Evolutionary conservation across 208 protist genomes (phyloP), one percentile per base, ranked within the genome.

Genomic region (Leishmania tropica): DNA sequence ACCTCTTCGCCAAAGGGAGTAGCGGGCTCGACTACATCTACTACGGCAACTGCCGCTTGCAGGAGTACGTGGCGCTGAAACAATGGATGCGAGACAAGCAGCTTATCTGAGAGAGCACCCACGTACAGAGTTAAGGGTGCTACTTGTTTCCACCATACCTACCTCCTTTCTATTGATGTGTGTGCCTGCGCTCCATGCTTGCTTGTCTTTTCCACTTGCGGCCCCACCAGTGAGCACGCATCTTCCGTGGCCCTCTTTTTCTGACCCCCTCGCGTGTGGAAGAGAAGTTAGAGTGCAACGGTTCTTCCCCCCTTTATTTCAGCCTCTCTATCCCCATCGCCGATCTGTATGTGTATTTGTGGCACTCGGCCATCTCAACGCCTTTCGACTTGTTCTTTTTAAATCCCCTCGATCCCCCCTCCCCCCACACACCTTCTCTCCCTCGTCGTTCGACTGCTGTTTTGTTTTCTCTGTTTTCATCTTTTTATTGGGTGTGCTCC

Each of bases 21-120:
- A 95, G 94, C 74, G 94, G 94, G 2, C 84, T 97, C 21, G 92
- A 97, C 74, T 97, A 97, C 87, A 83, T 96, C 64, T 84, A 76
- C 64, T 97, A 97, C 85, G 92, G 92, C 67, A 90, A 95, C 65
- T 92, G 90, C 75, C 89, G 94, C 24, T 83, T 97, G 74, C 86
- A 86, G 79, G 94, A 97, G 83, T 97, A 95, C 86, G 60, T 94
- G 42, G 86, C 83, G 62, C 85, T 97, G 70, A 92, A 93, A 77
- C 67, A 83, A 13, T 97, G 92, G 92, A 83, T 97, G 82, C 51
- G 77, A n/a, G 78, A 90, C 37, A 83, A 85, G 65, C 48, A 81
- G 65, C 71, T 96, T 3, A 79, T 96, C 5, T 89, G 51, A 42
- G 1, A 7, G 24, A 58, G 65, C n/a, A 28, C 72, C 47, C 6